Evolutionary conservation across 306 rosid genomes (phyloP).

Genomic region (Inga leiocalycina): DNA sequence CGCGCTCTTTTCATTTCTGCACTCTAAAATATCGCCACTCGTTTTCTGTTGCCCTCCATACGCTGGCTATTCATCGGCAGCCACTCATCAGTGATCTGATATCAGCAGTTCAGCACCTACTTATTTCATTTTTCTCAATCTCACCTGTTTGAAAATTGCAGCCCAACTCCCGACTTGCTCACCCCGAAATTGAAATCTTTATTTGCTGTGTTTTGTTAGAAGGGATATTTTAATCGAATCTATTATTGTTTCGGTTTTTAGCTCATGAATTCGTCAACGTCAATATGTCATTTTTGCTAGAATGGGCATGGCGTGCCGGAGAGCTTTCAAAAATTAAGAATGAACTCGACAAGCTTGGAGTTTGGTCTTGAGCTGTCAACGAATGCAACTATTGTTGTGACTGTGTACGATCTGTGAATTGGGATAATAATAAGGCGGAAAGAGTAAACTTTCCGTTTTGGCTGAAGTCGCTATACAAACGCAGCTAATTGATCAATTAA

Average conservation of each 20-base stretch:
- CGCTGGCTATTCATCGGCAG: not conserved
- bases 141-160: not conserved
- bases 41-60: not conserved
- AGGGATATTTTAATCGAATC: no score
- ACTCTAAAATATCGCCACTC: not conserved
- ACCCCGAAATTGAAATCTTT: not conserved
- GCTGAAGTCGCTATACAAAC: not conserved
- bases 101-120: not conserved
- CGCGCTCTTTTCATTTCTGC: not conserved
- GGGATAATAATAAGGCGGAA: not conserved
- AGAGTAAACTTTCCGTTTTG: not conserved
- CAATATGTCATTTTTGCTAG: not conserved
- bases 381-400: not conserved
- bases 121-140: not conserved
- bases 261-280: not conserved
- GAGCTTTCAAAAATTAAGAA: not conserved
- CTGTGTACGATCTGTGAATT: not conserved
- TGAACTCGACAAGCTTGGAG: no score
- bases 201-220: no score
- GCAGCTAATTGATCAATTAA: no score
- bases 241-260: no score
- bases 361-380: not conserved
- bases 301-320: not conserved
- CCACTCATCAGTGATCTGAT: not conserved
- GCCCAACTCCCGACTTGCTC: not conserved